phyloP scores from a whole-genome alignment of 495 filamentous ascomycete genomes.

The Xylaria intraflava region DNA sequence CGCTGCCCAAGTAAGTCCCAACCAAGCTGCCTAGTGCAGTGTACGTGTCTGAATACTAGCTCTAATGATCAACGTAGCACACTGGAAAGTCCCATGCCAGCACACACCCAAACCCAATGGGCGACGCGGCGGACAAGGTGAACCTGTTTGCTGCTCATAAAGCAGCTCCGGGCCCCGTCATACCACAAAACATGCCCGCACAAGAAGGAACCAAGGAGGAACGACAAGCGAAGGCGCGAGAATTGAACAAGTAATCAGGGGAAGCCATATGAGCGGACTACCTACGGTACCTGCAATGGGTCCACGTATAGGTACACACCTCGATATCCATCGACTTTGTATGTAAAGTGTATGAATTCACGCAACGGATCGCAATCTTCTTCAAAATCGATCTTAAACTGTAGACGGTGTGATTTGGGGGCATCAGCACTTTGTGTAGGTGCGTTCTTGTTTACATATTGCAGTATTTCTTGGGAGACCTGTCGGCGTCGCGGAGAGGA shows the following conservation, averaged over 20 bases:
- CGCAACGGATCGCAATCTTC: too few relatives aligned
- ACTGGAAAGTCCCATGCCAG: conserved; percentile 27
- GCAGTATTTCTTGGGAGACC: too few relatives aligned
- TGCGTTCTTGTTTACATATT: too few relatives aligned
- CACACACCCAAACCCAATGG: conserved; percentile 26
- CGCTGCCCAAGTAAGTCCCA: conserved; percentile 19
- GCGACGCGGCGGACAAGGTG: conserved; percentile 25
- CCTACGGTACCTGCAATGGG: not conserved
- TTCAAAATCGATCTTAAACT: too few relatives aligned
- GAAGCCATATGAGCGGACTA: not conserved
- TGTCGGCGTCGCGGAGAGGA: too few relatives aligned
- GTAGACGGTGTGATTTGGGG: too few relatives aligned
- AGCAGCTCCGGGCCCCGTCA: conserved; percentile 44
- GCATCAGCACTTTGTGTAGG: too few relatives aligned
- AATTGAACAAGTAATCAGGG: conserved; percentile 63
- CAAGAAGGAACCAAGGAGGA: conserved; percentile 62
- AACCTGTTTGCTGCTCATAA: conserved; percentile 38
- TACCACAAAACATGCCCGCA: conserved; percentile 40
- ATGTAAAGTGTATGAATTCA: too few relatives aligned
- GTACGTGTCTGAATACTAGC: not conserved
- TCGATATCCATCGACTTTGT: too few relatives aligned
- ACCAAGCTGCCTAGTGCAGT: not conserved
- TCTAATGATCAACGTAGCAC: conserved; percentile 7
- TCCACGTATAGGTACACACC: not conserved
- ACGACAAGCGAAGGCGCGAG: conserved; percentile 53